phyloP scores from a whole-genome alignment of 208 protist species.

The Acanthamoeba quina region DNA sequence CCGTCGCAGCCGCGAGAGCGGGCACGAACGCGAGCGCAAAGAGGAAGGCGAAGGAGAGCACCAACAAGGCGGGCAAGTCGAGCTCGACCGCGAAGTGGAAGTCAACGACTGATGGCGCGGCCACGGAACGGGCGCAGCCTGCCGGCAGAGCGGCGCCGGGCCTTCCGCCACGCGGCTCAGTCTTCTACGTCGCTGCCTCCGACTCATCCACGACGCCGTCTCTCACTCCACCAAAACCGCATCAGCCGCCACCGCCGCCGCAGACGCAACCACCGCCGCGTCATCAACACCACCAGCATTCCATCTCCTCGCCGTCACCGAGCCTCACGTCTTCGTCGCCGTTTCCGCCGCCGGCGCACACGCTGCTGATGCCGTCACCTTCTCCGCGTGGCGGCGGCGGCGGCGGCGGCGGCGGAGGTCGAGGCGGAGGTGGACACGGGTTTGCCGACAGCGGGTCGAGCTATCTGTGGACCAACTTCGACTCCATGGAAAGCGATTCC shows the following conservation, averaged over 20 bases:
- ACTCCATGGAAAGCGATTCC: conserved; percentile 10
- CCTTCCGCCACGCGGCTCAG: not conserved
- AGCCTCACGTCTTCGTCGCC: not conserved
- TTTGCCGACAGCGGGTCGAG: conserved; percentile 32
- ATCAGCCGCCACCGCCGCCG: no score
- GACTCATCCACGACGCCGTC: not conserved
- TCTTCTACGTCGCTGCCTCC: not conserved
- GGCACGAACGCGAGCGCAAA: no score
- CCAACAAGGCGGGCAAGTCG: not conserved
- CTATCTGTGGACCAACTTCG: conserved; percentile 24
- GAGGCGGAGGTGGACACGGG: not conserved
- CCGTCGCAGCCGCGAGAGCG: no score
- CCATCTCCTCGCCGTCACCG: not conserved
- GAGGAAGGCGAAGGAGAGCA: no score
- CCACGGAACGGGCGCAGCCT: not conserved
- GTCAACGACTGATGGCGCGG: not conserved
- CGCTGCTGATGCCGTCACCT: not conserved
- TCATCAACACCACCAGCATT: no score
- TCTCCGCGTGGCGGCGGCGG: not conserved
- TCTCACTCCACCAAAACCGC: no score
- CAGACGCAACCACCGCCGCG: no score
- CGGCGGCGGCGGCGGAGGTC: not conserved
- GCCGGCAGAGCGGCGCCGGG: no score
- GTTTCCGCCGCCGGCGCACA: not conserved
- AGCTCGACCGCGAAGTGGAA: not conserved